Conservation (phyloP, 768 basidiomycete species). For the Psilocybe cubensis region DNA sequence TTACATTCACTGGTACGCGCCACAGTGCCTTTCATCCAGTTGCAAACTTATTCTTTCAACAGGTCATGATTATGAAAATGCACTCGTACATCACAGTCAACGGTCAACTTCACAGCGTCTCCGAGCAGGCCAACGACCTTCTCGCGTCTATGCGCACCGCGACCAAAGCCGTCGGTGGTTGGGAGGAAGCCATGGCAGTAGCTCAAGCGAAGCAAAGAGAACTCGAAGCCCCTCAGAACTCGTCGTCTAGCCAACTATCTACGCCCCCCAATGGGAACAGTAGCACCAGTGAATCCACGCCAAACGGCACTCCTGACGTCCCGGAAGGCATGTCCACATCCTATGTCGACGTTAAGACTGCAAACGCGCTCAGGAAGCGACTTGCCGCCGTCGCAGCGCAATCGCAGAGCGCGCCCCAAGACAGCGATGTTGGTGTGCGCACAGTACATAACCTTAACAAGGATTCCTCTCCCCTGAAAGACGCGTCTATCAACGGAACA, state of each 20-base stretch:
- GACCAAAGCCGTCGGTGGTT: conserved; percentile 62
- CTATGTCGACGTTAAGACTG: conserved; percentile 56
- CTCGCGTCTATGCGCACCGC: conserved; percentile 49
- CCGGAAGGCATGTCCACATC: conserved; percentile 52
- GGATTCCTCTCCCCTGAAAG: background rate
- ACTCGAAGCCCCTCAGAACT: conserved; percentile 31
- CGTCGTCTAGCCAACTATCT: conserved; percentile 10
- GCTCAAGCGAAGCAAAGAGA: conserved; percentile 51
- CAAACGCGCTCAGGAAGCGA: conserved; percentile 59
- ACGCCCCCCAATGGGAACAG: conserved; percentile 19
- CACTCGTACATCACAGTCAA: conserved; percentile 93
- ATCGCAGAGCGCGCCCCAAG: conserved; percentile 3
- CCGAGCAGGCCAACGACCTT: conserved; percentile 47
- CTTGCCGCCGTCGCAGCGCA: conserved; percentile 44
- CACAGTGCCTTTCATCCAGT: background rate
- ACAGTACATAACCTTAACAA: conserved; percentile 14
- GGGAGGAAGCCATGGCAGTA: conserved; percentile 59
- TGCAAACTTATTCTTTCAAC: background rate
- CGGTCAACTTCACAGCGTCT: conserved; percentile 70
- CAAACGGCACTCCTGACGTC: conserved; percentile 45
- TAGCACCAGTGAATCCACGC: conserved; percentile 32
- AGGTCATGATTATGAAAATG: conserved; percentile 94
- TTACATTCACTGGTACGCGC: conserved; percentile 78
- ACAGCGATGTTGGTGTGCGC: conserved; percentile 8
- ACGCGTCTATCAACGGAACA: background rate